Evolutionary conservation across 2,329 filamentous ascomycete genomes (phyloP).

Genomic region (Aspergillus hortae): DNA sequence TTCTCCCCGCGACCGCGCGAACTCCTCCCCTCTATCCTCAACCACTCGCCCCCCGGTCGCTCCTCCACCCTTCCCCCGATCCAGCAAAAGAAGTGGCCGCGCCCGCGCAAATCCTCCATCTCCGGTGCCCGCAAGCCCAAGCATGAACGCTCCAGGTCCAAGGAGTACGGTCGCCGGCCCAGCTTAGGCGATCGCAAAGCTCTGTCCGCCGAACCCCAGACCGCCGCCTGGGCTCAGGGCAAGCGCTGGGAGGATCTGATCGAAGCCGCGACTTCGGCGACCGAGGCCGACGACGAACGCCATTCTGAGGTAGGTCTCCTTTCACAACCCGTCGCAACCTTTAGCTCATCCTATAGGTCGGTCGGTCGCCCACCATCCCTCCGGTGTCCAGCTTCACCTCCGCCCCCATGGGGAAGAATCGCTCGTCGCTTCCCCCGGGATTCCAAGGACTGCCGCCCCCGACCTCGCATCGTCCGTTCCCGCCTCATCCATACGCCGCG

Average conservation of each 20-base stretch:
- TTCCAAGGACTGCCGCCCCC: constrained; percentile 47
- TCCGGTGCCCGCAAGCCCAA: constrained; percentile 69
- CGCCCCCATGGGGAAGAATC: constrained; percentile 44
- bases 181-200: constrained; percentile 77
- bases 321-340: constrained; percentile 3
- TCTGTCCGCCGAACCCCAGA: constrained; percentile 78
- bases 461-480: constrained; percentile 43
- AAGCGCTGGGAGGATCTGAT: constrained; percentile 97
- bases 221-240: constrained; percentile 67
- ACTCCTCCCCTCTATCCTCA: constrained; percentile 75
- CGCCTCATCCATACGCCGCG: constrained; percentile 64
- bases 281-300: constrained; percentile 79
- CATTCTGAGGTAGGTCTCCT: constrained; percentile 70
- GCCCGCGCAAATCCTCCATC: constrained; percentile 82
- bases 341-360: constrained; percentile 23
- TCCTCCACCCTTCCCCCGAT: constrained; percentile 85
- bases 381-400: constrained; percentile 38
- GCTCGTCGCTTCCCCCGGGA: constrained; percentile 60
- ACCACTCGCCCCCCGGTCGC: constrained; percentile 75
- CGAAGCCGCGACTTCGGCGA: constrained; percentile 88
- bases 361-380: constrained; percentile 39
- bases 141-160: constrained; percentile 78
- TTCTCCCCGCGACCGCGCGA: constrained; percentile 65
- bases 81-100: constrained; percentile 67
- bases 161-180: constrained; percentile 68